These are phyloP conservation scores for Butyriboletus pseudospeciosus DNA, from an alignment of 1,284 basidiomycete species.

Conservation along the genomic window DNA sequence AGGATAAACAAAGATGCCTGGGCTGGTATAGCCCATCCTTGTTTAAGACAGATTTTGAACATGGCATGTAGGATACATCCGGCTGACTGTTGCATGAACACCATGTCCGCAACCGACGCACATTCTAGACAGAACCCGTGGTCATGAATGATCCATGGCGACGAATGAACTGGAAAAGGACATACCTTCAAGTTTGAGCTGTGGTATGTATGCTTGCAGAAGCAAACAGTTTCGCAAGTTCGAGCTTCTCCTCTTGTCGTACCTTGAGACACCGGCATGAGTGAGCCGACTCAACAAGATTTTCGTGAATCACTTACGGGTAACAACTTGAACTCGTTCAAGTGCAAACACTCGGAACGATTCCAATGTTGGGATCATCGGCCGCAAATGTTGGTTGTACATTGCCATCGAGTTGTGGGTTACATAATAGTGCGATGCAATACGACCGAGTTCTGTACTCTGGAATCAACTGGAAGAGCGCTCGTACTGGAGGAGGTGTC, in stretches of 20 bases:
- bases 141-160: background rate
- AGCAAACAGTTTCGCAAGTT: constrained; percentile 91
- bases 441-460: constrained; percentile 87
- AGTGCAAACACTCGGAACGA: constrained; percentile 95
- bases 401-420: constrained; percentile 95
- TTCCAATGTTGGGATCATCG: constrained; percentile 86
- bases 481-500: constrained; percentile 92
- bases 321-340: constrained; percentile 92
- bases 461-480: constrained; percentile 85
- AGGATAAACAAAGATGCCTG: background rate
- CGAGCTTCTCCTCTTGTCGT: constrained; percentile 80
- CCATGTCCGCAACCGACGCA: constrained; percentile 97
- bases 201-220: constrained; percentile 92
- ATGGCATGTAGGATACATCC: constrained; percentile 94
- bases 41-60: constrained; percentile 97
- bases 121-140: constrained; percentile 51
- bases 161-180: constrained; percentile 2
- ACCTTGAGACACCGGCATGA: constrained; percentile 33
- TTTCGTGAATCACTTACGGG: constrained; percentile 53
- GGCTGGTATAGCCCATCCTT: constrained; percentile 92
- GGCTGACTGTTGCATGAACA: constrained; percentile 89
- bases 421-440: constrained; percentile 97
- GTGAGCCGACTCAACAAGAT: background rate
- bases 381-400: constrained; percentile 92
- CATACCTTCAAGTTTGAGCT: constrained; percentile 84